These are phyloP conservation scores for Candida qinlingensis DNA, from an alignment of 805 yeast genomes.

Conservation along the genomic window DNA sequence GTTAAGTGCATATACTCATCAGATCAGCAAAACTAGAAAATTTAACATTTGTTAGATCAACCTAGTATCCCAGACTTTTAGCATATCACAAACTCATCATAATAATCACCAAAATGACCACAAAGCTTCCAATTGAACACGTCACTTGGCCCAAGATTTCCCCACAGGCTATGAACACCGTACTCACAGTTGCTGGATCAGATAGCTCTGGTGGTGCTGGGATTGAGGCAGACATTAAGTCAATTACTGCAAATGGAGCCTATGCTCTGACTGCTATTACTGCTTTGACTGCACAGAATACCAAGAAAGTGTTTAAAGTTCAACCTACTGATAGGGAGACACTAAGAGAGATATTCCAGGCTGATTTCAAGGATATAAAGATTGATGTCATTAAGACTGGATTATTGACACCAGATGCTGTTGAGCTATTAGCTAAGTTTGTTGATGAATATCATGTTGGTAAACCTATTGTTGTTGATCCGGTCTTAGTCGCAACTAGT, in stretches of 20 bases:
- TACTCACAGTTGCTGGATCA: conserved; percentile 61
- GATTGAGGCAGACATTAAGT: conserved; percentile 81
- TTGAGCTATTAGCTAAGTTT: conserved; percentile 37
- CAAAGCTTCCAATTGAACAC: neutral
- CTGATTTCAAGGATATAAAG: conserved; percentile 55
- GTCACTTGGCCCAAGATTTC: conserved; percentile 1
- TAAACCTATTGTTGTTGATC: conserved; percentile 60
- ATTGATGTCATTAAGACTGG: conserved; percentile 76
- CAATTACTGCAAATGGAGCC: conserved; percentile 68
- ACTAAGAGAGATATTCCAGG: conserved; percentile 43
- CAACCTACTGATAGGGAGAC: conserved; percentile 38
- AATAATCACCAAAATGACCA: no score
- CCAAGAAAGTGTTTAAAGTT: conserved; percentile 39
- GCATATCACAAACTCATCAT: no score
- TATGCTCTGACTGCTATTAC: conserved; percentile 75
- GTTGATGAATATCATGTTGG: conserved; percentile 27
- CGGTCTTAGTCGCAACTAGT: conserved; percentile 80
- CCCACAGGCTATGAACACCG: conserved; percentile 29
- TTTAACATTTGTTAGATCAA: no score
- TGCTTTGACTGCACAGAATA: conserved; percentile 79
- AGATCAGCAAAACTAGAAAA: no score
- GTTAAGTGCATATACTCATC: conserved; percentile 2
- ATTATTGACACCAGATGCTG: conserved; percentile 56
- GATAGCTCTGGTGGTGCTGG: conserved; percentile 93
- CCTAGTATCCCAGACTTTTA: no score